Evolutionary conservation across 768 basidiomycete species (phyloP).

Genomic region (Mycena amicta): DNA sequence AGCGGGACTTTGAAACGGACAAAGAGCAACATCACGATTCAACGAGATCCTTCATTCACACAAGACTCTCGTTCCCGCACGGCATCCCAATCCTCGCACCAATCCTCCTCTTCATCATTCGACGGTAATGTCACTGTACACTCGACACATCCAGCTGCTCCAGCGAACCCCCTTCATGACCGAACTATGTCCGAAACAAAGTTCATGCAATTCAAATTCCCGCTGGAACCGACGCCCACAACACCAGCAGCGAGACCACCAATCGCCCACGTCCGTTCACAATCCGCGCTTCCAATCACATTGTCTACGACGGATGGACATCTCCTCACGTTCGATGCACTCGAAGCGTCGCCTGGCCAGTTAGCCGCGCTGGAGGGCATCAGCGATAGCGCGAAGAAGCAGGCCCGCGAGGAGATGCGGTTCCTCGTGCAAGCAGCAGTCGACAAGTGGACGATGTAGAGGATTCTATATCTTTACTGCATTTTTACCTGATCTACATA

Average conservation of each 20-base stretch:
- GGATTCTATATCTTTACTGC: slow-evolving; percentile 18
- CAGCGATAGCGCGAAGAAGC: slow-evolving; percentile 80
- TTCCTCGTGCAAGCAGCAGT: slow-evolving; percentile 71
- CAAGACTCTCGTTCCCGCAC: slow-evolving; percentile 45
- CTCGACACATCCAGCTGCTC: slow-evolving; percentile 4
- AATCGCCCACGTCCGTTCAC: slow-evolving; percentile 38
- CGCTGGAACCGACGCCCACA: slow-evolving; percentile 5
- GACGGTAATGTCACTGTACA: slow-evolving; percentile 10
- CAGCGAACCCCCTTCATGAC: no score
- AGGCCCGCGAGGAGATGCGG: slow-evolving; percentile 76
- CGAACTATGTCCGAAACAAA: slow-evolving; percentile 18
- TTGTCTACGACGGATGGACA: slow-evolving; percentile 84
- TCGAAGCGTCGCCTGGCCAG: slow-evolving; percentile 69
- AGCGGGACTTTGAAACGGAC: slow-evolving; percentile 43
- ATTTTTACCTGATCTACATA: neutral
- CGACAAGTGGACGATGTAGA: slow-evolving; percentile 71
- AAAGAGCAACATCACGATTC: slow-evolving; percentile 64
- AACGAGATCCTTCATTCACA: slow-evolving; percentile 55
- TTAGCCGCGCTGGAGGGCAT: slow-evolving; percentile 80
- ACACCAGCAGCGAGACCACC: slow-evolving; percentile 37
- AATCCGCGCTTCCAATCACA: slow-evolving; percentile 62
- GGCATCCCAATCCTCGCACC: slow-evolving; percentile 47
- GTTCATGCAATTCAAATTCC: slow-evolving; percentile 23
- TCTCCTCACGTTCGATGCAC: slow-evolving; percentile 83
- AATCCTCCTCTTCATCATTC: slow-evolving; percentile 13